Percentiles rank a stretch among this genome's conserved stretches.
Conservation (phyloP, 2,329 filamentous ascomycete species). For the Trichoderma hamatum region DNA sequence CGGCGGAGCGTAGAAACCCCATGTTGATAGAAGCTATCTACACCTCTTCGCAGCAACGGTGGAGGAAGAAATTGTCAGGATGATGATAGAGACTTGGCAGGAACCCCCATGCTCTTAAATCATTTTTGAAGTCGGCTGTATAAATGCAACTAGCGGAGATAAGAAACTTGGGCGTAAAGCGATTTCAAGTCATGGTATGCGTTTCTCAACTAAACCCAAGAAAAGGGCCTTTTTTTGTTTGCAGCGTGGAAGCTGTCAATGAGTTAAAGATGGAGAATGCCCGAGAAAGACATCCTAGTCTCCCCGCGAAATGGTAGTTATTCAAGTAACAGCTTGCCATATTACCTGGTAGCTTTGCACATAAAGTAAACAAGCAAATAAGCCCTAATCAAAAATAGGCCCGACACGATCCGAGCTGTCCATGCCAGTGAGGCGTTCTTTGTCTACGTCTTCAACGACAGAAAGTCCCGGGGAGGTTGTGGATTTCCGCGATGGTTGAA, state of each 20-base stretch:
- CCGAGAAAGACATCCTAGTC: neutral
- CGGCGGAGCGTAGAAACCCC: slow-evolving; percentile 14
- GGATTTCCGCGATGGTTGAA: slow-evolving; percentile 1
- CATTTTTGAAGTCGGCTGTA: neutral
- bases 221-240: slow-evolving; percentile 12
- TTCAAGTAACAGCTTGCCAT: neutral
- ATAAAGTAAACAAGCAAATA: neutral
- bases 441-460: neutral
- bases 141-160: neutral
- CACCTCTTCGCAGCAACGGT: neutral
- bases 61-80: neutral
- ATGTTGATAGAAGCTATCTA: slow-evolving; percentile 4
- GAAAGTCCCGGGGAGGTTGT: neutral
- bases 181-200: neutral
- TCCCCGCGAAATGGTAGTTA: neutral
- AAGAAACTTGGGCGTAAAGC: neutral
- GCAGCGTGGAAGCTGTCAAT: neutral
- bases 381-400: slow-evolving; percentile 13
- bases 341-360: neutral
- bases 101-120: neutral
- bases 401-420: slow-evolving; percentile 3
- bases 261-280: neutral
- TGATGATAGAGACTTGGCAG: neutral
- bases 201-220: neutral
- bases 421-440: slow-evolving; percentile 13